Conservation (phyloP, 2,329 filamentous ascomycete species). For the Alternaria longipes region DNA sequence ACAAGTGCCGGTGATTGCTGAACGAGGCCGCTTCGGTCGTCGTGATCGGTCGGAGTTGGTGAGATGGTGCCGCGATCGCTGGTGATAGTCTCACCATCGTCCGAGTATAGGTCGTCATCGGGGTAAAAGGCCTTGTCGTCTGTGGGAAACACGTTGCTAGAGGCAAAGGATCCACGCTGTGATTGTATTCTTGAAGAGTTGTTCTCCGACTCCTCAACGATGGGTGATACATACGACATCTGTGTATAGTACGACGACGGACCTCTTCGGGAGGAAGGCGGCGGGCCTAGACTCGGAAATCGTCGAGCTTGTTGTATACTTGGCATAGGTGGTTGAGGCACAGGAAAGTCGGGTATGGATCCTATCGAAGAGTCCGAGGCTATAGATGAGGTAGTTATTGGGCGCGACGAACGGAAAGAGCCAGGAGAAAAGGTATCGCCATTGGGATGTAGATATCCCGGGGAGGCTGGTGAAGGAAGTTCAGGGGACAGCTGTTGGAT, state of each 20-base stretch:
- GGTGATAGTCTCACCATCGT: constrained; percentile 51
- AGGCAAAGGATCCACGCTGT: constrained; percentile 56
- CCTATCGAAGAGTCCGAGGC: constrained; percentile 54
- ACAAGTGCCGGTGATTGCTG: constrained; percentile 40
- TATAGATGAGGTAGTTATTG: constrained; percentile 50
- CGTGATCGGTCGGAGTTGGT: constrained; percentile 40
- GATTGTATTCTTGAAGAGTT: constrained; percentile 55
- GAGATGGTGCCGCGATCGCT: constrained; percentile 44
- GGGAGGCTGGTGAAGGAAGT: constrained; percentile 31
- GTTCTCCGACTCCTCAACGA: constrained; percentile 59
- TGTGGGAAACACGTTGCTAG: constrained; percentile 59
- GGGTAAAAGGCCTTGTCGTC: constrained; percentile 53
- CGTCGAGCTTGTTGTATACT: constrained; percentile 49
- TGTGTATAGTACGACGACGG: constrained; percentile 61
- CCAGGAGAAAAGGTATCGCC: constrained; percentile 47
- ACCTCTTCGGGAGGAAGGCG: constrained; percentile 59
- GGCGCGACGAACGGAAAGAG: constrained; percentile 42
- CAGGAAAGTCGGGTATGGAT: constrained; percentile 54
- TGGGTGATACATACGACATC: constrained; percentile 58
- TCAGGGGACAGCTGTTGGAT: constrained; percentile 42
- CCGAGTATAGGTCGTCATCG: constrained; percentile 47
- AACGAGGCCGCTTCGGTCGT: constrained; percentile 52
- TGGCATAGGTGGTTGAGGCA: constrained; percentile 47
- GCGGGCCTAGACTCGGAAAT: constrained; percentile 57
- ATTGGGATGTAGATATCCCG: constrained; percentile 37